A percentile compares a stretch with the other conserved stretches of the same genome.
phyloP scores from a whole-genome alignment of 2,329 filamentous ascomycete species.

The Pseudopyricularia cyperi region DNA sequence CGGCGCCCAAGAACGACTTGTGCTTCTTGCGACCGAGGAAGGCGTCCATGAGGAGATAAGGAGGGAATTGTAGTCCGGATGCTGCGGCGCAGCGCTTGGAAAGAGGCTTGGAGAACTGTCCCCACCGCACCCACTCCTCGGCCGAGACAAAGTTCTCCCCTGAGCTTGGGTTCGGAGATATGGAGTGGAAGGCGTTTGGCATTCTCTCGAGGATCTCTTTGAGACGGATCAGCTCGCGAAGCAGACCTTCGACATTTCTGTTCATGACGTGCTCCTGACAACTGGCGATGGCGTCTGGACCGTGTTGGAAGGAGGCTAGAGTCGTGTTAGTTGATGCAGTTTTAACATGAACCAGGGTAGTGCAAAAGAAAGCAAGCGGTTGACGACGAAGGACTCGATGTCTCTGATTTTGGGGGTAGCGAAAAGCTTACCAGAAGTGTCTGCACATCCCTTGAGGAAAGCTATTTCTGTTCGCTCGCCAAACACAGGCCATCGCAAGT shows the following conservation, averaged over 20 bases:
- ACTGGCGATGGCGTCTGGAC: slow-evolving; percentile 35
- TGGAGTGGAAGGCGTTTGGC: slow-evolving; percentile 40
- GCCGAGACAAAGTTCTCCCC: slow-evolving; percentile 36
- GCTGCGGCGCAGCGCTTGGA: slow-evolving; percentile 36
- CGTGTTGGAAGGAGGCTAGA: slow-evolving; percentile 33
- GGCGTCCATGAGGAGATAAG: slow-evolving; percentile 40
- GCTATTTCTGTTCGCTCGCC: slow-evolving; percentile 36
- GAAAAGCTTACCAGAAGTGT: slow-evolving; percentile 23
- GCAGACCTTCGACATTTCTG: slow-evolving; percentile 32
- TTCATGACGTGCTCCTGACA: slow-evolving; percentile 43
- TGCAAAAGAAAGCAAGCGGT: background rate
- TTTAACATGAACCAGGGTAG: too few species aligned
- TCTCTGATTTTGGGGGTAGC: too few species aligned
- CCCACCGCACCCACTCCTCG: slow-evolving; percentile 36
- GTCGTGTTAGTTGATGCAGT: background rate
- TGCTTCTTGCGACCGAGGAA: slow-evolving; percentile 38
- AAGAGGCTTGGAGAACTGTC: slow-evolving; percentile 34
- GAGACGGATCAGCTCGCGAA: slow-evolving; percentile 34
- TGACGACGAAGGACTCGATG: background rate
- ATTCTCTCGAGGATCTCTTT: slow-evolving; percentile 40
- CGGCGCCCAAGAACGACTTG: slow-evolving; percentile 35
- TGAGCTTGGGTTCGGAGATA: slow-evolving; percentile 37
- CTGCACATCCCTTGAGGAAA: slow-evolving; percentile 35
- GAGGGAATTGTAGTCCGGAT: slow-evolving; percentile 37
- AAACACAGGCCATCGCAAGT: slow-evolving; percentile 40